Base-by-base conservation (phyloP, 2,329 filamentous ascomycete genomes). In the Lasiodiplodia theobromae region DNA sequence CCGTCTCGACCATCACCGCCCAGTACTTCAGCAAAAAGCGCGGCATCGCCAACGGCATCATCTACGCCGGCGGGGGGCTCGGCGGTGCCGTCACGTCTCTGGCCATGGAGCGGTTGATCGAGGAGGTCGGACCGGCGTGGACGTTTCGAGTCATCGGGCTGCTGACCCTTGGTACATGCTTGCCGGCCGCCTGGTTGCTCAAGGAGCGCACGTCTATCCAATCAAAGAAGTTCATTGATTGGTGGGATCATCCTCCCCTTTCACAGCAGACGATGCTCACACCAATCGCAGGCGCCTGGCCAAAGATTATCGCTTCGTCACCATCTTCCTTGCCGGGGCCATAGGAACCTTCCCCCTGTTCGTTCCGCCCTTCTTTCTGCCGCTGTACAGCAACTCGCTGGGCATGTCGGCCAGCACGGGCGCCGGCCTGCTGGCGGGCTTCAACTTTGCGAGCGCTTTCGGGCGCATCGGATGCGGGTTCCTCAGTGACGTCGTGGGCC, bases 281-380 rank as follows among this genome's bases (percentile, higher is more conserved):
- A 44, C 40, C 44, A 38, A 28, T 44, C 23, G 25, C 65, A 84
- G 83, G 85, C 77, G 77, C 37, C 77, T 89, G 2, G 87, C 89
- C 74, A 82, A 82, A 37, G 82, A 87, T 67, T 68, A 82, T 25
- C 82, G 80, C 11, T 89, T 89, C 74, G 71, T 80, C 6, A 75
- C 85, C 2, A 75, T 90, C 31, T 89, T 89, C 72, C 72, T 86
- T 4, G 83, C 83, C 4, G 85, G 86, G 0, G 85, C 82, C 0
- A 81, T 89, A 11, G 87, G 82, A 1, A 88, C 86, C 1, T 90
- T 90, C 70, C 85, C 87, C 0, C 82, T 89, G 18, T 84, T 88
- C 68, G 87, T 89, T 0, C 86, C 87, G 0, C 86, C 87, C 0
- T 90, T 88, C 77, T 89, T 89, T 73, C 77, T 89, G 0, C 87